Conservation (phyloP, 1,139 yeast species). For the Debaryomyces subglobosus region DNA sequence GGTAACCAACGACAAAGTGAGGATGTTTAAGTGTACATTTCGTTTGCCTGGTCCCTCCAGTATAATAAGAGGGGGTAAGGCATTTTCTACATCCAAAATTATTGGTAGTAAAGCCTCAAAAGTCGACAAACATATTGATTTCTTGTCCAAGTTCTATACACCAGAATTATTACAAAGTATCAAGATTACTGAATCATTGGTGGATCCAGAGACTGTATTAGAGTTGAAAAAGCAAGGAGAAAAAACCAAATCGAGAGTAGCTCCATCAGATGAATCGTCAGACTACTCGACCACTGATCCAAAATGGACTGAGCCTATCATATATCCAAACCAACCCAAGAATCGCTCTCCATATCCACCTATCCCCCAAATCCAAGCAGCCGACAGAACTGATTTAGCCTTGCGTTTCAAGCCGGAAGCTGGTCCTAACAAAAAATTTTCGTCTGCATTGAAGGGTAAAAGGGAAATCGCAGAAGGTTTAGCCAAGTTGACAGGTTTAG, state of each 20-base stretch:
- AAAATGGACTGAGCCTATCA: constrained; percentile 50
- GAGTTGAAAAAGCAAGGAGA: constrained; percentile 37
- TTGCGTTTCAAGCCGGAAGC: constrained; percentile 36
- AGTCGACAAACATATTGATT: constrained; percentile 53
- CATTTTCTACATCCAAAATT: constrained; percentile 7
- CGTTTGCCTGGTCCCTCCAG: constrained; percentile 4
- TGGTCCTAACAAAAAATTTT: constrained; percentile 15
- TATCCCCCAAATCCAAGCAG: constrained; percentile 44
- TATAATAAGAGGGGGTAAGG: constrained; percentile 6
- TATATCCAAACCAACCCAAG: constrained; percentile 49
- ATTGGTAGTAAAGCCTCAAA: constrained; percentile 16
- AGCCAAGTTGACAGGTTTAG: constrained; percentile 73
- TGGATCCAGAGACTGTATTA: constrained; percentile 61
- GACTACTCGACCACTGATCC: constrained; percentile 44
- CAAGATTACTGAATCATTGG: constrained; percentile 73
- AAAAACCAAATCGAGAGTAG: constrained; percentile 34
- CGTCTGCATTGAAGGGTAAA: constrained; percentile 21
- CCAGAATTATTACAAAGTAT: constrained; percentile 81
- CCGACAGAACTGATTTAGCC: constrained; percentile 45
- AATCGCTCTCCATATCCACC: constrained; percentile 45
- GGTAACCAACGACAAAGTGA: not conserved
- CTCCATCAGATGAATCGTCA: constrained; percentile 28
- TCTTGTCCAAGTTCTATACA: constrained; percentile 70
- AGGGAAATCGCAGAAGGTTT: constrained; percentile 57
- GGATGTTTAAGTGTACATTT: constrained; percentile 7